These are phyloP conservation scores for Solanum hybrid DNA, from an alignment of 305 asterid genomes.

Conservation along the genomic window DNA sequence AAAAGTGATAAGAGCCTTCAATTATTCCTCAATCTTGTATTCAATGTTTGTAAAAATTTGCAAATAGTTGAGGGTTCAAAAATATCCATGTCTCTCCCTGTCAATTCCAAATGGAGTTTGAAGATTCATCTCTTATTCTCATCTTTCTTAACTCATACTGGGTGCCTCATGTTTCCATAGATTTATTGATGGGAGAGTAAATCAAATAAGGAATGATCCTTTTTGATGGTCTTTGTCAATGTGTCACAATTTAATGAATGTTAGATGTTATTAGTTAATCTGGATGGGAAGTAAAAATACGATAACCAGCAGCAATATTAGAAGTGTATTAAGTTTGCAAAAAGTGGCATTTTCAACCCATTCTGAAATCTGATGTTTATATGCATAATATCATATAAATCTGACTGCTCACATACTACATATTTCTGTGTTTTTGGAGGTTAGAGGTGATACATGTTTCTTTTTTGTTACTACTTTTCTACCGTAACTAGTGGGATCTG, in stretches of 20 bases:
- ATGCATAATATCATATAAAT: neutral
- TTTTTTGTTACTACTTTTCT: neutral
- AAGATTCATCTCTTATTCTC: neutral
- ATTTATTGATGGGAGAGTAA: neutral
- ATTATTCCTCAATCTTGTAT: neutral
- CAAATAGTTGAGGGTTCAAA: slow-evolving; percentile 1
- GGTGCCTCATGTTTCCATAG: neutral
- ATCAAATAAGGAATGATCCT: neutral
- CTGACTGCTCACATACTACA: neutral
- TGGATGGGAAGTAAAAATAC: neutral
- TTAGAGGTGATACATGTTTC: neutral
- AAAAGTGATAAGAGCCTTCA: neutral
- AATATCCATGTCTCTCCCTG: neutral
- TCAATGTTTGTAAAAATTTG: neutral
- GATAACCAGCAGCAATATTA: neutral
- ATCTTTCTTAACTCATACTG: neutral
- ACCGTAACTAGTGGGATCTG: neutral
- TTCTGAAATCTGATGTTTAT: slow-evolving; percentile 1
- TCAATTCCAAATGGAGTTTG: neutral
- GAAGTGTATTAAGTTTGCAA: neutral
- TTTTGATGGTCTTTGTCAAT: neutral
- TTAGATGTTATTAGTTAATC: neutral
- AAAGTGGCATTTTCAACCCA: neutral
- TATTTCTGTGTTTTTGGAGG: neutral
- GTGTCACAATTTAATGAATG: neutral